Base-by-base conservation (phyloP, 257 asterid genomes). In the Primulina huaijiensis region DNA sequence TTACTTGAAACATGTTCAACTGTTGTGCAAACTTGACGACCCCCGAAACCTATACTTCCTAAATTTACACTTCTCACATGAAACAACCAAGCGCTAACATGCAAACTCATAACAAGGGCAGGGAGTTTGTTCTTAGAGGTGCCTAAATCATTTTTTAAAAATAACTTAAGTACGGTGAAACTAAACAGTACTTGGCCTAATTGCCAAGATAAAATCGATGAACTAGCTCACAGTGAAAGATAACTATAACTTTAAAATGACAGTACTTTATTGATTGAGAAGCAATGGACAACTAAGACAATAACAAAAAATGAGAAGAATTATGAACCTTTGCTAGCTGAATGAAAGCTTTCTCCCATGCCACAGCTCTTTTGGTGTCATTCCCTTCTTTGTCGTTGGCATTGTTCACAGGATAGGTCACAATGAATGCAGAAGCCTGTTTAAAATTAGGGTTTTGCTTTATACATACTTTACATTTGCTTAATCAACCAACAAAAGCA, bases 261-360 rank as follows among this genome's bases (percentile, higher is more conserved):
- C 50, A 10, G 50, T 0, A 4, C 5, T 43, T 43, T 43, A 43
- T 38, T 38, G 1, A 43, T 43, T 12, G 5, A 43, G n/a, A 11
- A 43, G 19, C 7, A 43, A 43, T 43, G 55, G 7, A 25, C 74
- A 70, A 71, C 46, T 38, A 72, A 62, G 61, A 59, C 17, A 43
- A 63, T 57, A 53, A 69, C 66, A n/a, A 27, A 65, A 62, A n/a
- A 64, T 5, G 35, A 46, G 69, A 69, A 71, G 35, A 52, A 50
- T 65, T 63, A 29, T 62, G 62, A 72, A 92, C 99, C 99, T 94
- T 85, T 27, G 96, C 90, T 72, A 89, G 88, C 86, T 85, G 92
- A 86, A 94, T 81, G 84, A 94, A 94, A 70, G 93, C 99, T 85
- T 87, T 89, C 72, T 94, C 99, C 99, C 99, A 94, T 68, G 96